phyloP scores from a whole-genome alignment of 257 asterid species.

The Linderniella brevidens region DNA sequence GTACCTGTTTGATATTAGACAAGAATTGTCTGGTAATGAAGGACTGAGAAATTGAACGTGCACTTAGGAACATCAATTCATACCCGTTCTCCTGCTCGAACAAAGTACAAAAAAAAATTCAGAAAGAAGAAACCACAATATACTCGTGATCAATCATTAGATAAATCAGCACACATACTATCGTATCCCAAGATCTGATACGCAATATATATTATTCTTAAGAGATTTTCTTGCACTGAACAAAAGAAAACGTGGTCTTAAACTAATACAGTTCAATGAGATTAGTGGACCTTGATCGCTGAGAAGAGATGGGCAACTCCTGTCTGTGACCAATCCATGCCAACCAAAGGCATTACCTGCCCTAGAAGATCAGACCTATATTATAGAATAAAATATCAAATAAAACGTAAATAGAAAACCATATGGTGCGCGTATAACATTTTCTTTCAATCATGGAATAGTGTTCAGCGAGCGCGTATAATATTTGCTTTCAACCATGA shows the following conservation, averaged over 20 bases:
- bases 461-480: constrained; percentile 1
- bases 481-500: constrained; percentile 1
- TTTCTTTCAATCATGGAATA: no score
- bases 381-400: constrained; percentile 2
- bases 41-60: constrained; percentile 95
- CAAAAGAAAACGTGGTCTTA: neutral
- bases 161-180: no score
- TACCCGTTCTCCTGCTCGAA: constrained; percentile 86
- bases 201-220: no score
- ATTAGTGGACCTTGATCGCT: constrained; percentile 70
- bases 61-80: constrained; percentile 87
- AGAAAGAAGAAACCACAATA: no score
- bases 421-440: no score
- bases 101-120: constrained; percentile 1
- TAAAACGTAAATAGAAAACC: neutral
- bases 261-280: constrained; percentile 5
- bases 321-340: constrained; percentile 93
- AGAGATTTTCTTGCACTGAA: neutral
- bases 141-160: no score
- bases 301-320: constrained; percentile 92
- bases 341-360: constrained; percentile 96
- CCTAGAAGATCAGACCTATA: constrained; percentile 88
- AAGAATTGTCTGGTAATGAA: constrained; percentile 74
- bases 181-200: no score
- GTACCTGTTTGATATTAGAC: constrained; percentile 77